Base-by-base conservation (phyloP, 345 rosid genomes). In the Garcia nutans region DNA sequence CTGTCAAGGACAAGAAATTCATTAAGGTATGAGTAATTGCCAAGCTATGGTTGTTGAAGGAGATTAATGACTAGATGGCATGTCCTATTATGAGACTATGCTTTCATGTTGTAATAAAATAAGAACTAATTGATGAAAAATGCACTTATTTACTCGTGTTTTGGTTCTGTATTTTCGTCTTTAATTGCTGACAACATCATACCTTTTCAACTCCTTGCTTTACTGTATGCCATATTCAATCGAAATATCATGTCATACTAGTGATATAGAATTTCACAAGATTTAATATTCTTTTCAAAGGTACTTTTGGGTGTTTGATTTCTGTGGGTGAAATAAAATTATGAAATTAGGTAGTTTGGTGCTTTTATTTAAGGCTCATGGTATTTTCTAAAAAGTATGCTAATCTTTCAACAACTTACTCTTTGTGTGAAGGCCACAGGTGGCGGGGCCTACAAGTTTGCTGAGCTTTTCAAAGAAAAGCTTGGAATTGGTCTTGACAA, bases 401-500 rank as follows among this genome's bases (percentile, higher is more conserved):
- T 26, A 59, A 69, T 26, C 60, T 45, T 33, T 78, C 71, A 72
- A 78, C 78, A 42, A 26, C 26, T 76, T 76, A 63, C 56, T 66
- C 61, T 76, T 63, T 71, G 76, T 73, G 82, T 73, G 86, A 87
- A 96, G 99, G 99, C 97, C 82, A 96, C 99, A 75, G 99, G 99
- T 28, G 99, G 99, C 7, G 98, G 99, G 80, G 98, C 99, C 37
- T 90, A 79, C 87, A 96, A 93, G 86, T 96, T 85, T 74, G 82
- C 97, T 1, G 97, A 96, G 76, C 86, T 96, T 73, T 96, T 96
- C 82, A 93, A 90, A 82, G 99, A 96, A 82, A 89, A 91, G 80
- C 97, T 96, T 45, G 99, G 98, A 12, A 86, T 92, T 80, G 89
- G 95, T 81, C 92, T 96, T 80, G 99, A 96, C 76, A 96, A 93